Evolutionary conservation across 2,329 filamentous ascomycete species (phyloP), one percentile per base, ranked within the genome.

Genomic region (Fusarium sp.): DNA sequence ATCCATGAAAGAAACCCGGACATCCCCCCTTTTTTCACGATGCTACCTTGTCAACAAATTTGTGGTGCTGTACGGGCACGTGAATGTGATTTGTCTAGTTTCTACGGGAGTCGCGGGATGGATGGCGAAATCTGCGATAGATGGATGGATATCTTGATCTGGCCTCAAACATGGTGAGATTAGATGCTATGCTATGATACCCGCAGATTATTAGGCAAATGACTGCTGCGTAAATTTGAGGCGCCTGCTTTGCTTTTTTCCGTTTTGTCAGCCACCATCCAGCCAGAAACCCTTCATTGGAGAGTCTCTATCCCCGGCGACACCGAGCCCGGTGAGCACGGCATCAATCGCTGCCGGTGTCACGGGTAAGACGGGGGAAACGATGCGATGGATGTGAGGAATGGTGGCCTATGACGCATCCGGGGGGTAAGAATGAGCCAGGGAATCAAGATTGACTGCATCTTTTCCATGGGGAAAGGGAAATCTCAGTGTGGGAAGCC

Each of bases 251-350:
- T 56, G 60, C 22, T 45, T 59, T 57, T 58, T 47, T 24, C 14
- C 38, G 67, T 52, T 52, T 29, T 34, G 34, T 35, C 40, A 64
- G 35, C 52, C 71, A 71, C 71, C 71, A 68, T 60, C 63, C 54
- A 65, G 24, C 60, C 16, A 27, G n/a, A 52, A 52, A 52, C 8
- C 22, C 9, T 29, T 9, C 8, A 52, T n/a, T 52, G 27, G 24
- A 52, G 47, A 29, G 22, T 16, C 4, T 29, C 6, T 18, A 47
- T 24, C 20, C 22, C 45, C 45, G 45, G 42, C 45, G 24, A 54
- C 38, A 37, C 59, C 42, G 40, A 37, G 29, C 42, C 52, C 31
- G 20, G 11, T 52, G 38, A 50, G 40, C 59, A 50, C 58, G 58
- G 58, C 58, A 61, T 45, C n/a, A n/a, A 61, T 5, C 14, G 58